Evolutionary conservation across 2,329 filamentous ascomycete genomes (phyloP).

Genomic region (Exophiala mesophila): DNA sequence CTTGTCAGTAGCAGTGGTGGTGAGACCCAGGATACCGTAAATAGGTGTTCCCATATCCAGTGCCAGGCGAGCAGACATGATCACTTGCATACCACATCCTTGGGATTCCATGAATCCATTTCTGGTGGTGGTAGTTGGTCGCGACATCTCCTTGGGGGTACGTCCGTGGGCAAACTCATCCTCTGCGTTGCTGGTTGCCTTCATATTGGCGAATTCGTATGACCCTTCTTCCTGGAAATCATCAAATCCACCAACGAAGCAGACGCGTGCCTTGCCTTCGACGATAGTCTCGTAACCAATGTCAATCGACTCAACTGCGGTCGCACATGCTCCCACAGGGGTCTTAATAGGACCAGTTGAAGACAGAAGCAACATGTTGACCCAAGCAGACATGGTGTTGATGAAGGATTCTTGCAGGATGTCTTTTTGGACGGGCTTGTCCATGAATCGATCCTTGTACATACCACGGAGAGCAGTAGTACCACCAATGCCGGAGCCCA

Average conservation of each 20-base stretch:
- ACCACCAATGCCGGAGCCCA: slow-evolving; percentile 97
- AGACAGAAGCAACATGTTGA: slow-evolving; percentile 97
- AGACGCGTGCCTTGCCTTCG: slow-evolving; percentile 95
- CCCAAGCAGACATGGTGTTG: slow-evolving; percentile 99
- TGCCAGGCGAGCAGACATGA: slow-evolving; percentile 95
- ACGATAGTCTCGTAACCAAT: slow-evolving; percentile 98
- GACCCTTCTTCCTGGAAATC: slow-evolving; percentile 99
- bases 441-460: slow-evolving; percentile 96
- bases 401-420: slow-evolving; percentile 99
- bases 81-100: slow-evolving; percentile 94
- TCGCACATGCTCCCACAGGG: slow-evolving; percentile 94
- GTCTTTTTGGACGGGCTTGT: slow-evolving; percentile 97
- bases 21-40: slow-evolving; percentile 88
- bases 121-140: slow-evolving; percentile 91
- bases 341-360: slow-evolving; percentile 99
- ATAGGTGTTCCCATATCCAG: slow-evolving; percentile 98
- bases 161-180: slow-evolving; percentile 94
- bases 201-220: slow-evolving; percentile 99
- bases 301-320: slow-evolving; percentile 93
- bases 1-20: slow-evolving; percentile 96
- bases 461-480: slow-evolving; percentile 87
- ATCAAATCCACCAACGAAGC: slow-evolving; percentile 97
- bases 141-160: slow-evolving; percentile 95
- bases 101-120: slow-evolving; percentile 99
- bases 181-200: slow-evolving; percentile 95